Conservation (phyloP, 768 basidiomycete species). For the Dendrothele bispora region DNA sequence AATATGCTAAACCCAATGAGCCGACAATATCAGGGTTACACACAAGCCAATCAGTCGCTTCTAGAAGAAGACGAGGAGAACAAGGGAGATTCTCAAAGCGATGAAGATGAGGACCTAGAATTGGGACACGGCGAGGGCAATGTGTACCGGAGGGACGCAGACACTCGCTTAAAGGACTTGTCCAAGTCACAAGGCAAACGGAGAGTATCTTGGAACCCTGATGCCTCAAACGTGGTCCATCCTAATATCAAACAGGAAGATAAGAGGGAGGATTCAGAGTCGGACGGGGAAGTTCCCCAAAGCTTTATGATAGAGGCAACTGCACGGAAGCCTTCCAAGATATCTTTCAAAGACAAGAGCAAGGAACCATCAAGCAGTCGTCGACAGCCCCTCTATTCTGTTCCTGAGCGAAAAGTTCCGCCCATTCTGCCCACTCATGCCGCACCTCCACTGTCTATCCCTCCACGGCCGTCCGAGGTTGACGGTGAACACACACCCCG, state of each 20-base stretch:
- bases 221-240: slow-evolving; percentile 56
- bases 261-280: slow-evolving; percentile 58
- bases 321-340: slow-evolving; percentile 36
- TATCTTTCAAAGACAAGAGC: slow-evolving; percentile 27
- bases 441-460: slow-evolving; percentile 49
- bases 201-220: slow-evolving; percentile 58
- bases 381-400: slow-evolving; percentile 54
- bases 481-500: slow-evolving; percentile 29
- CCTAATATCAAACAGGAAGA: slow-evolving; percentile 76
- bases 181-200: slow-evolving; percentile 46
- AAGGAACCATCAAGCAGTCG: slow-evolving; percentile 27
- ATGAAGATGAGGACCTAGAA: slow-evolving; percentile 57
- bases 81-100: slow-evolving; percentile 37
- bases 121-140: slow-evolving; percentile 55
- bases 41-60: slow-evolving; percentile 68
- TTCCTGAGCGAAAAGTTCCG: slow-evolving; percentile 39
- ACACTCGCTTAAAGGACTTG: slow-evolving; percentile 20
- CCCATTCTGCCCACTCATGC: slow-evolving; percentile 36
- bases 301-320: slow-evolving; percentile 83
- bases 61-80: slow-evolving; percentile 72
- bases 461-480: slow-evolving; percentile 67
- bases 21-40: slow-evolving; percentile 70
- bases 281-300: slow-evolving; percentile 84
- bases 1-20: slow-evolving; percentile 82
- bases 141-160: slow-evolving; percentile 33